These are phyloP conservation scores for Rehmannia glutinosa DNA, from an alignment of 257 asterid genomes.

Conservation along the genomic window DNA sequence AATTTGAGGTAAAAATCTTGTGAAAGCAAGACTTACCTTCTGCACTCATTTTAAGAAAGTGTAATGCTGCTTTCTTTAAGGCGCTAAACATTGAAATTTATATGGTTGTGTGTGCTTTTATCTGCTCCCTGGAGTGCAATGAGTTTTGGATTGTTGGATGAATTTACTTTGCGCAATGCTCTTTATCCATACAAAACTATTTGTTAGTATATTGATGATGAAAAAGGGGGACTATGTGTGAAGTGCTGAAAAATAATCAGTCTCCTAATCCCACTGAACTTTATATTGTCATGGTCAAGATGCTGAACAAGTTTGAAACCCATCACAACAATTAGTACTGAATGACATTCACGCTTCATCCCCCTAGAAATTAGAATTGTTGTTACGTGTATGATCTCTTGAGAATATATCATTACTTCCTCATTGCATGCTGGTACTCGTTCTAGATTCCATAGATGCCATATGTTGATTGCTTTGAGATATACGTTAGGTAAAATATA, in stretches of 20 bases:
- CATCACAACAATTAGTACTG: not conserved
- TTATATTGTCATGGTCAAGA: not conserved
- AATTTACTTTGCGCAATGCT: too few species aligned
- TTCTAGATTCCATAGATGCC: not conserved
- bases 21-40: too few species aligned
- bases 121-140: too few species aligned
- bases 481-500: not conserved
- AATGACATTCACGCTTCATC: not conserved
- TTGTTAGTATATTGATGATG: too few species aligned
- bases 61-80: too few species aligned
- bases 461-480: not conserved
- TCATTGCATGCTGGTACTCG: not conserved
- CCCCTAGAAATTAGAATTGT: not conserved
- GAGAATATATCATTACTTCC: not conserved
- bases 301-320: not conserved
- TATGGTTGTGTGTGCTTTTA: too few species aligned
- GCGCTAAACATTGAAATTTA: too few species aligned
- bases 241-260: not conserved
- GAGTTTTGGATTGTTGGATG: too few species aligned
- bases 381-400: not conserved
- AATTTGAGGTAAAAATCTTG: too few species aligned
- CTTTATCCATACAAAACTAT: too few species aligned
- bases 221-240: not conserved
- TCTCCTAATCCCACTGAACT: not conserved
- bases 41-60: too few species aligned